Conservation (phyloP, 768 basidiomycete genomes). For the Rhodocollybia butyracea region DNA sequence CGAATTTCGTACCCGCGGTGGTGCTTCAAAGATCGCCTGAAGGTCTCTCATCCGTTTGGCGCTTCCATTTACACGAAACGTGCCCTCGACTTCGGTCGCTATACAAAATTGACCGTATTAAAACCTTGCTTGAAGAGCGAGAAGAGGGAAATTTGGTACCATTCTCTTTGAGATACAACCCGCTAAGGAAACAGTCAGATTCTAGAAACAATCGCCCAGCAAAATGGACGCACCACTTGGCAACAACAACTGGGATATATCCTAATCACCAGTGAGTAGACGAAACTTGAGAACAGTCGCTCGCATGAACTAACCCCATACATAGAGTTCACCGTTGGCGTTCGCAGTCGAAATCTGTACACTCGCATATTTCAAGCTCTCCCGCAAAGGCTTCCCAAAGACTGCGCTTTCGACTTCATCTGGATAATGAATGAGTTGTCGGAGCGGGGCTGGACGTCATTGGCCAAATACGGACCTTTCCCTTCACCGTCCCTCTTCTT, state of each 20-base stretch:
- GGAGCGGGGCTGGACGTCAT: neutral
- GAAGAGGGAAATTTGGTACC: constrained; percentile 39
- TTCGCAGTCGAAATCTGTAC: constrained; percentile 94
- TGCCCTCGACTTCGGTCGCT: constrained; percentile 91
- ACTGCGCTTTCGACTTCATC: constrained; percentile 49
- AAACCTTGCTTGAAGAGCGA: constrained; percentile 1
- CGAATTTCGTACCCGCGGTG: constrained; percentile 64
- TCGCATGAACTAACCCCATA: no score
- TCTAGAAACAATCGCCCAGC: constrained; percentile 8
- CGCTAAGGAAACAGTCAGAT: constrained; percentile 43
- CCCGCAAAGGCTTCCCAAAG: constrained; percentile 82
- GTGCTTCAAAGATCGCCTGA: constrained; percentile 85
- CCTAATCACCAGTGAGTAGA: no score
- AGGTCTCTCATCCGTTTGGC: constrained; percentile 94
- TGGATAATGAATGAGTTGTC: constrained; percentile 12
- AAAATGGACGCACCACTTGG: constrained; percentile 74
- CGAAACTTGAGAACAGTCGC: no score
- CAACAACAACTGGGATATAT: constrained; percentile 94
- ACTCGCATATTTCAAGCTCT: constrained; percentile 81
- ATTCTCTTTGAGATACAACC: constrained; percentile 91
- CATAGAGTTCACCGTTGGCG: constrained; percentile 76
- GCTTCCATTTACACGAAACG: constrained; percentile 95
- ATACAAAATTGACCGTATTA: constrained; percentile 6
- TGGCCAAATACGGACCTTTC: constrained; percentile 31
- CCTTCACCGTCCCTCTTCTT: constrained; percentile 55